A percentile compares a stretch with the other conserved stretches of the same genome.
These are phyloP conservation scores for Plicaturopsis crispa DNA, from an alignment of 768 basidiomycete species.

Conservation along the genomic window DNA sequence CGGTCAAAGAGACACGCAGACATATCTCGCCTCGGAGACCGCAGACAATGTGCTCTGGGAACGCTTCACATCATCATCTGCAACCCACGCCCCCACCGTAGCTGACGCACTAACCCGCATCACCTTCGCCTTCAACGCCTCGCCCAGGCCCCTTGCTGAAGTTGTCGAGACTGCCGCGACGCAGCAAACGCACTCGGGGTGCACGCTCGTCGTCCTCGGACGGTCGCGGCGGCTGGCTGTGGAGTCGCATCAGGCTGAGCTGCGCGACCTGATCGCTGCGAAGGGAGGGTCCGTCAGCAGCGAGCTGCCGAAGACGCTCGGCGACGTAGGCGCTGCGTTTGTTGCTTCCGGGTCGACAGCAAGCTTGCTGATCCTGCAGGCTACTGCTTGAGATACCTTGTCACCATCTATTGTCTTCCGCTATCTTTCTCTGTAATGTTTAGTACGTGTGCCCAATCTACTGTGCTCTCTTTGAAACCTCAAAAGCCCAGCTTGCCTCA, in stretches of 20 bases:
- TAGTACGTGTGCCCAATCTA: no score
- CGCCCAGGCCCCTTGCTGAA: constrained; percentile 48
- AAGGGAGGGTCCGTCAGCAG: constrained; percentile 35
- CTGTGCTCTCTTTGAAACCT: no score
- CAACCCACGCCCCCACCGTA: constrained; percentile 19
- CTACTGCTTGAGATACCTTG: constrained; percentile 13
- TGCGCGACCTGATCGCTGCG: constrained; percentile 38
- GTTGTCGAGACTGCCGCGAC: constrained; percentile 36
- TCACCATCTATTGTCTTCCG: no score
- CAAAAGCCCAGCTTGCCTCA: no score
- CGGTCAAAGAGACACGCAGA: constrained; percentile 53
- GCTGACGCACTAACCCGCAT: constrained; percentile 52
- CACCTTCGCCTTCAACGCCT: constrained; percentile 43
- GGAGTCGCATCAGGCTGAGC: constrained; percentile 52
- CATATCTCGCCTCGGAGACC: constrained; percentile 65
- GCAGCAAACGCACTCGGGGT: constrained; percentile 21
- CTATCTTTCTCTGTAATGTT: no score
- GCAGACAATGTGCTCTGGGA: constrained; percentile 80
- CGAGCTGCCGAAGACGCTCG: constrained; percentile 64
- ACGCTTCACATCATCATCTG: constrained; percentile 36
- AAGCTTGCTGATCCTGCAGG: constrained; percentile 52
- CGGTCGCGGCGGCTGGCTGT: constrained; percentile 66
- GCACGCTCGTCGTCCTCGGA: constrained; percentile 56
- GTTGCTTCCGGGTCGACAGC: constrained; percentile 44
- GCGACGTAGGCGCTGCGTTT: constrained; percentile 67